A percentile compares a stretch with the other conserved stretches of the same genome.
phyloP scores from a whole-genome alignment of 208 protist genomes.

The Vickermania ingenoplastis region DNA sequence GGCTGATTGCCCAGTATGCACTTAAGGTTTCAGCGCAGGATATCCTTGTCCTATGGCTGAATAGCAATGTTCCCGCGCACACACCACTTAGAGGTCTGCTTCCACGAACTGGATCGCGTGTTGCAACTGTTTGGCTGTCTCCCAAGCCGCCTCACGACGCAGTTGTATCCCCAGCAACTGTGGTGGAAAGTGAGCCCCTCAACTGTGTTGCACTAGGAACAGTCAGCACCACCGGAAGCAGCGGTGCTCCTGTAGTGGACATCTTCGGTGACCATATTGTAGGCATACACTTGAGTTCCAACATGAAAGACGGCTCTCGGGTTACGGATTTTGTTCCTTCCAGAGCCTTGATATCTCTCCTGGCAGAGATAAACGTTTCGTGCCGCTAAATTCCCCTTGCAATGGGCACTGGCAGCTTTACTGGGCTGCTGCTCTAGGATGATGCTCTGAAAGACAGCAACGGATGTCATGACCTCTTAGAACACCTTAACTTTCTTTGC shows the following conservation, averaged over 20 bases:
- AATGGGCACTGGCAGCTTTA: too few species aligned
- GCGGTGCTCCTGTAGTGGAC: conserved; percentile 76
- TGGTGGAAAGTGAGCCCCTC: conserved; percentile 42
- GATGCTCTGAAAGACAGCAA: too few species aligned
- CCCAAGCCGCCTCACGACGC: conserved; percentile 65
- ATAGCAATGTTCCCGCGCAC: conserved; percentile 17
- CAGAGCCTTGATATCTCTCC: conserved; percentile 53
- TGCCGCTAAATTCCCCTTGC: conserved; percentile 14
- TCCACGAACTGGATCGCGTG: conserved; percentile 32
- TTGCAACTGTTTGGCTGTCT: conserved; percentile 72
- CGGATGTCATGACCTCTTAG: too few species aligned
- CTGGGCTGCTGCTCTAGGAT: too few species aligned
- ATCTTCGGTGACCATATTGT: conserved; percentile 70
- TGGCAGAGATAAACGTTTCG: conserved; percentile 61
- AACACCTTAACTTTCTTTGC: not conserved
- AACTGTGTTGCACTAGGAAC: conserved; percentile 56
- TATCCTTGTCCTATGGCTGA: conserved; percentile 63
- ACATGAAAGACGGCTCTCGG: conserved; percentile 67
- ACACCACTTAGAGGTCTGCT: conserved; percentile 50
- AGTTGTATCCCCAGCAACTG: conserved; percentile 68
- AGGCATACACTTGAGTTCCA: conserved; percentile 74
- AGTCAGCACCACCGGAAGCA: conserved; percentile 73
- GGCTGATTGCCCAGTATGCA: conserved; percentile 39
- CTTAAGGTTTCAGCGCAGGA: conserved; percentile 51
- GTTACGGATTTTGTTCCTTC: conserved; percentile 70